Conservation (phyloP, 139 green algal genomes). For the Pleodorina starrii region DNA sequence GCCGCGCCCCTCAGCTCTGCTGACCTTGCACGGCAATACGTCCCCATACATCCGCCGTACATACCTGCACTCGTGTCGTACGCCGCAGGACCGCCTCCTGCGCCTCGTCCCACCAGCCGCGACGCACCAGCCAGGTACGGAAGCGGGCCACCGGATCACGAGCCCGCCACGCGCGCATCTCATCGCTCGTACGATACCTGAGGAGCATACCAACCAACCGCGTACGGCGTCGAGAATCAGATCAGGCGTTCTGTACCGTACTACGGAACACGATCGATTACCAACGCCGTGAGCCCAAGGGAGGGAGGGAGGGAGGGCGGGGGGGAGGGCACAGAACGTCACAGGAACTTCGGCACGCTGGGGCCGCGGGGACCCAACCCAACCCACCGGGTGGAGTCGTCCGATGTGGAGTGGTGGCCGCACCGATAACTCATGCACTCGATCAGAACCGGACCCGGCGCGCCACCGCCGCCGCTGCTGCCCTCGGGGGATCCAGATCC, state of each 20-base stretch:
- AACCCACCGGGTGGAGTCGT: slow-evolving; percentile 37
- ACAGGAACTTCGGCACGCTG: too few species aligned
- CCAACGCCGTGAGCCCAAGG: too few species aligned
- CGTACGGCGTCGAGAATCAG: too few species aligned
- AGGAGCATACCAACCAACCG: too few species aligned
- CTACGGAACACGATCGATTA: too few species aligned
- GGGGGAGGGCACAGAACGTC: too few species aligned
- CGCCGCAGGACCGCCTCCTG: slow-evolving; percentile 69
- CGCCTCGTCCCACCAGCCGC: slow-evolving; percentile 81
- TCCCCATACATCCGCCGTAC: background rate
- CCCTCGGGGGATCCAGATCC: too few species aligned
- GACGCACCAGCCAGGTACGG: slow-evolving; percentile 69
- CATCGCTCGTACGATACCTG: slow-evolving; percentile 85
- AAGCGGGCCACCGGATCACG: slow-evolving; percentile 90
- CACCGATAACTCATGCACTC: slow-evolving; percentile 92
- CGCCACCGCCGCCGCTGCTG: background rate
- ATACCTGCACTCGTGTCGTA: slow-evolving; percentile 63
- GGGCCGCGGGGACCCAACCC: too few species aligned
- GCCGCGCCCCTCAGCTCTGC: too few species aligned
- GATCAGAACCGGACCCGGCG: slow-evolving; percentile 79
- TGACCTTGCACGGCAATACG: too few species aligned
- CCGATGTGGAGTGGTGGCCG: slow-evolving; percentile 79
- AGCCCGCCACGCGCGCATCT: slow-evolving; percentile 85
- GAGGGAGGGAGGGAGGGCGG: too few species aligned
- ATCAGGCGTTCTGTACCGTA: too few species aligned